A percentile compares a stretch with the other conserved stretches of the same genome.
phyloP scores from a whole-genome alignment of 2,329 filamentous ascomycete genomes.

The Teratosphaeriaceae sp. region DNA sequence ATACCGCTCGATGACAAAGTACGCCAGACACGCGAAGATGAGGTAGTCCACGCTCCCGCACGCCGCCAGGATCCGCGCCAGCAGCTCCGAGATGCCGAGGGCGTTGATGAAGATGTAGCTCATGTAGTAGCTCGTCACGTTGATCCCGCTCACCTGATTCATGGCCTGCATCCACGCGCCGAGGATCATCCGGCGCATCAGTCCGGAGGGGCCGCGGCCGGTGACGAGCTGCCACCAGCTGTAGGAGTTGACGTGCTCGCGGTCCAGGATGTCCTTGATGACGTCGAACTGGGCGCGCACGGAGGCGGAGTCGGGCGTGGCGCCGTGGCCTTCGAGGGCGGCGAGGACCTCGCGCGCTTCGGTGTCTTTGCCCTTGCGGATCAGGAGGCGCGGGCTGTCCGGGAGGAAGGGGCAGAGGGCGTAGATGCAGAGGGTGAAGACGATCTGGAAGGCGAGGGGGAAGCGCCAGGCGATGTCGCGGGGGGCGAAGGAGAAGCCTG shows the following conservation, averaged over 20 bases:
- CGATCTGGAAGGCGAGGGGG: constrained; percentile 48
- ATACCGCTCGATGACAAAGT: constrained; percentile 43
- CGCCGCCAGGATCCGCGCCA: constrained; percentile 44
- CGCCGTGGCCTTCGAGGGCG: constrained; percentile 40
- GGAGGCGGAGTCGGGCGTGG: constrained; percentile 33
- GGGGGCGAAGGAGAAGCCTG: constrained; percentile 34
- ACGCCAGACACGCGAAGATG: constrained; percentile 39
- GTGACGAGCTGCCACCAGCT: constrained; percentile 40
- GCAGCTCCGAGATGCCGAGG: constrained; percentile 43
- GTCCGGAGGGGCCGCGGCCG: constrained; percentile 33
- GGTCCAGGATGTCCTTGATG: constrained; percentile 45
- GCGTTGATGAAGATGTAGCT: constrained; percentile 45
- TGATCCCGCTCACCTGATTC: constrained; percentile 22
- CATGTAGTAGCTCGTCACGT: constrained; percentile 28
- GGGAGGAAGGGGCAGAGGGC: constrained; percentile 30
- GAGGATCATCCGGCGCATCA: constrained; percentile 19
- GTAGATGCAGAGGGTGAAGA: constrained; percentile 44
- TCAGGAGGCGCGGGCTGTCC: constrained; percentile 35
- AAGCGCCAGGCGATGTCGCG: constrained; percentile 47
- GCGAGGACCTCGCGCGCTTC: constrained; percentile 41
- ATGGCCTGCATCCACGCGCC: constrained; percentile 24
- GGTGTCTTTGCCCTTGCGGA: constrained; percentile 48
- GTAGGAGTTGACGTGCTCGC: constrained; percentile 39
- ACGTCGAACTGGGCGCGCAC: constrained; percentile 42
- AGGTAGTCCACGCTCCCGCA: constrained; percentile 47